A percentile compares a stretch with the other conserved stretches of the same genome.
These are phyloP conservation scores for Nigrospora osmanthi DNA, from an alignment of 2,329 filamentous ascomycete genomes.

Conservation along the genomic window DNA sequence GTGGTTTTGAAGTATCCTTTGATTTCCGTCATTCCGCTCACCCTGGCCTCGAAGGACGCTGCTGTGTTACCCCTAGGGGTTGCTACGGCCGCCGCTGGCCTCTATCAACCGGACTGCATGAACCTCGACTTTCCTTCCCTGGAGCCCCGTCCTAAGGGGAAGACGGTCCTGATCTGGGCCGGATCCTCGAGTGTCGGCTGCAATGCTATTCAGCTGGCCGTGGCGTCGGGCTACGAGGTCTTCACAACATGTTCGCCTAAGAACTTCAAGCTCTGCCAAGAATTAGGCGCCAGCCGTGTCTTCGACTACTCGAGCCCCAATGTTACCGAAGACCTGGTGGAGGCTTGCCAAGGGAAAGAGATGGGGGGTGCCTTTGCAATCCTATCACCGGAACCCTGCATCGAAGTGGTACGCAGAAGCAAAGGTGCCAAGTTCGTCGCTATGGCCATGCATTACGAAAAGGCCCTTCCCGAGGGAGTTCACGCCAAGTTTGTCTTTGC, in stretches of 20 bases:
- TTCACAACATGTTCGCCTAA: constrained; percentile 27
- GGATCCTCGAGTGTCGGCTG: constrained; percentile 37
- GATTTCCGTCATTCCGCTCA: constrained; percentile 9
- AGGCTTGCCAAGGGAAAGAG: constrained; percentile 9
- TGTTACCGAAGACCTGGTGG: constrained; percentile 18
- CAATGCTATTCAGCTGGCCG: constrained; percentile 36
- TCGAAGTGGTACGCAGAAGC: constrained; percentile 10
- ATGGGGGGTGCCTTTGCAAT: constrained; percentile 13
- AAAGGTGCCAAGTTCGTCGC: constrained; percentile 12
- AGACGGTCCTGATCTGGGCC: constrained; percentile 35
- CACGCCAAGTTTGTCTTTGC: constrained; percentile 12
- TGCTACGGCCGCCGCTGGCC: constrained; percentile 15
- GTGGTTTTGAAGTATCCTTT: constrained; percentile 3
- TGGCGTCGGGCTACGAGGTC: constrained; percentile 34
- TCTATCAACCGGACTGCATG: constrained; percentile 14
- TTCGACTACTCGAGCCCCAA: constrained; percentile 31
- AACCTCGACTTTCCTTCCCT: constrained; percentile 6
- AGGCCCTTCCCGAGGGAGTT: constrained; percentile 4
- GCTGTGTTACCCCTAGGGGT: constrained; percentile 16
- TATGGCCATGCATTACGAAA: constrained; percentile 4
- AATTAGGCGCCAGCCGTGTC: constrained; percentile 29
- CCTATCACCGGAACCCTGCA: constrained; percentile 7
- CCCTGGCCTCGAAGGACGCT: constrained; percentile 11
- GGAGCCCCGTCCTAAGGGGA: constrained; percentile 7
- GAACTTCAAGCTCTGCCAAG: constrained; percentile 29